These are phyloP conservation scores for Yamadazyma pseudoaaseri DNA, from an alignment of 1,139 yeast genomes.

Conservation along the genomic window DNA sequence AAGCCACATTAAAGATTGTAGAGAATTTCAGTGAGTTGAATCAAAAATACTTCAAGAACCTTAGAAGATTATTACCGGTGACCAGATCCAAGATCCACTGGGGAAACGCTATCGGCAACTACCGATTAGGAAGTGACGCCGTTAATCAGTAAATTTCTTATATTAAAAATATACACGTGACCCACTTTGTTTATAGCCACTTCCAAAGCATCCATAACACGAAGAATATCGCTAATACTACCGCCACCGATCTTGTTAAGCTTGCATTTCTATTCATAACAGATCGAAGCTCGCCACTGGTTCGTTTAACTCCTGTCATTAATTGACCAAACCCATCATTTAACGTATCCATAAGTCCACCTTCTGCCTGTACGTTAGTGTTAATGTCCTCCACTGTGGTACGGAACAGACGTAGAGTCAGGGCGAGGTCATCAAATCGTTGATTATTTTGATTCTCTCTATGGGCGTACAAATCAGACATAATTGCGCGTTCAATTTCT, in stretches of 20 bases:
- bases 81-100: slow-evolving; percentile 90
- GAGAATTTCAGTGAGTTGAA: slow-evolving; percentile 69
- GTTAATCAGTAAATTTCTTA: slow-evolving; percentile 26
- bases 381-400: slow-evolving; percentile 47
- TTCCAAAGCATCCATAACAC: slow-evolving; percentile 67
- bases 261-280: slow-evolving; percentile 48
- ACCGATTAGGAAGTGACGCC: slow-evolving; percentile 85
- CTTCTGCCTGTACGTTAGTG: slow-evolving; percentile 42
- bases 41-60: slow-evolving; percentile 75
- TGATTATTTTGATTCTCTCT: slow-evolving; percentile 47
- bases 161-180: background rate
- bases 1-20: slow-evolving; percentile 59
- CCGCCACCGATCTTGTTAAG: slow-evolving; percentile 38
- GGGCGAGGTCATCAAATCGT: slow-evolving; percentile 45
- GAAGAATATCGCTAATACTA: slow-evolving; percentile 59
- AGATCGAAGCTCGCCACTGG: slow-evolving; percentile 63
- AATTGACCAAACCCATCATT: slow-evolving; percentile 61
- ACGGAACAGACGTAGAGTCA: slow-evolving; percentile 44
- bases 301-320: slow-evolving; percentile 58
- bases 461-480: slow-evolving; percentile 42
- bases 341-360: slow-evolving; percentile 52
- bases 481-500: slow-evolving; percentile 11
- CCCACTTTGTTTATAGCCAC: slow-evolving; percentile 4
- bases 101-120: slow-evolving; percentile 92
- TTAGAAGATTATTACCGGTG: slow-evolving; percentile 89